Percentiles rank a stretch among this genome's conserved stretches.
Evolutionary conservation across 805 yeast species (phyloP).

Genomic region (Gaillardinia entomophila): DNA sequence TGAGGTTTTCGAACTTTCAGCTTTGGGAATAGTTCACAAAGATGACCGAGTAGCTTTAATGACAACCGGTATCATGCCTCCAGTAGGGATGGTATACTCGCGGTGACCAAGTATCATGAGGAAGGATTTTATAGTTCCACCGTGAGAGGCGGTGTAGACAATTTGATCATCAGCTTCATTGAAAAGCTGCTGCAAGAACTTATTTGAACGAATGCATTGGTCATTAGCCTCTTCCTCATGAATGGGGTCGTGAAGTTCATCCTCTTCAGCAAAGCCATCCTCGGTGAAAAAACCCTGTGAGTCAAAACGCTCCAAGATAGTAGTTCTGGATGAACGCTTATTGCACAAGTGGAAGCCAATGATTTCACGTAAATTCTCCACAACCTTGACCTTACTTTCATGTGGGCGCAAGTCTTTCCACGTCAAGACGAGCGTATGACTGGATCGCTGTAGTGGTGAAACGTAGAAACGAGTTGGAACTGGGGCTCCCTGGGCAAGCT

Average conservation of each 20-base stretch:
- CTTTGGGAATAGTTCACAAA: too few relatives aligned
- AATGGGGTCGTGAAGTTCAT: conserved; percentile 37
- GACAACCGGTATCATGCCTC: conserved; percentile 59
- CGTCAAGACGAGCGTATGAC: conserved; percentile 50
- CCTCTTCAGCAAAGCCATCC: conserved; percentile 44
- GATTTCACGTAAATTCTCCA: conserved; percentile 55
- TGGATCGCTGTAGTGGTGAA: conserved; percentile 61
- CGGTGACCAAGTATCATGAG: conserved; percentile 51
- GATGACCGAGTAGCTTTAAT: conserved; percentile 35
- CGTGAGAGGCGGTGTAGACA: conserved; percentile 52
- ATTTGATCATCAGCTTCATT: conserved; percentile 15
- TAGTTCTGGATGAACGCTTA: conserved; percentile 39
- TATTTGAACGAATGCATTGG: conserved; percentile 44
- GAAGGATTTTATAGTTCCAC: conserved; percentile 52
- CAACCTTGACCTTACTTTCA: conserved; percentile 17
- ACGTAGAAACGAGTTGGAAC: conserved; percentile 52
- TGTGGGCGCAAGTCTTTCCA: conserved; percentile 34
- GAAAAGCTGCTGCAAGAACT: conserved; percentile 34
- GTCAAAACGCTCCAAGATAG: conserved; percentile 33
- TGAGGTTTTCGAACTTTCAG: too few relatives aligned
- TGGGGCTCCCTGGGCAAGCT: conserved; percentile 45
- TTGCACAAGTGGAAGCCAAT: conserved; percentile 59
- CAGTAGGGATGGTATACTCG: conserved; percentile 54
- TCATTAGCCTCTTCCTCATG: conserved; percentile 46
- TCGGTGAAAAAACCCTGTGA: conserved; percentile 39